Evolutionary conservation across 352 stramenopile genomes (phyloP).

Genomic region (Vaucheria bursata): DNA sequence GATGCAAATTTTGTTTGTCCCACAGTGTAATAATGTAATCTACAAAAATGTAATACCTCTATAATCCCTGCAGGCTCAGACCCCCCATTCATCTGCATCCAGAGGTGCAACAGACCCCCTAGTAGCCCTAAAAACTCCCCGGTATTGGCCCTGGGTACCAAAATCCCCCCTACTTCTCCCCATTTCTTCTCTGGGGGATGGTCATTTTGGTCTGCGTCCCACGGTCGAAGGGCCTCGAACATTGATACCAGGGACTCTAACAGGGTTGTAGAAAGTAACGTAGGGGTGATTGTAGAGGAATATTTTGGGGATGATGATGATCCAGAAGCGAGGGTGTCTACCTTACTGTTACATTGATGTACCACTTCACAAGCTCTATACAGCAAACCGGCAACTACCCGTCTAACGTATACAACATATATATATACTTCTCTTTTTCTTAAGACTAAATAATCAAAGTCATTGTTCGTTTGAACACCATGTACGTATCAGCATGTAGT

Average conservation of each 20-base stretch:
- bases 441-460: too few species aligned
- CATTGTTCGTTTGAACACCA: too few species aligned
- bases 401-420: too few species aligned
- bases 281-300: not conserved
- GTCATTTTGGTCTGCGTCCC: not conserved
- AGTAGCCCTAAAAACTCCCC: conserved; percentile 34
- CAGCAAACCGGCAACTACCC: conserved; percentile 22
- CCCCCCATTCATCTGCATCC: not conserved
- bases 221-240: conserved; percentile 3
- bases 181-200: not conserved
- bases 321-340: not conserved
- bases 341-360: not conserved
- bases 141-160: conserved; percentile 21
- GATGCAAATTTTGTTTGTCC: not conserved
- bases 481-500: too few species aligned
- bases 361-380: conserved; percentile 18
- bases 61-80: not conserved
- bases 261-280: not conserved
- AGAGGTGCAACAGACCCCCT: conserved; percentile 27
- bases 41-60: not conserved
- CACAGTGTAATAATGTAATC: not conserved
- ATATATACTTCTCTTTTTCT: too few species aligned
- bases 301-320: not conserved
- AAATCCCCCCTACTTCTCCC: not conserved
- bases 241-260: not conserved